Percentiles rank a stretch among this genome's conserved stretches.
Conservation (phyloP, 1,284 basidiomycete genomes). For the Fomes fomentarius region DNA sequence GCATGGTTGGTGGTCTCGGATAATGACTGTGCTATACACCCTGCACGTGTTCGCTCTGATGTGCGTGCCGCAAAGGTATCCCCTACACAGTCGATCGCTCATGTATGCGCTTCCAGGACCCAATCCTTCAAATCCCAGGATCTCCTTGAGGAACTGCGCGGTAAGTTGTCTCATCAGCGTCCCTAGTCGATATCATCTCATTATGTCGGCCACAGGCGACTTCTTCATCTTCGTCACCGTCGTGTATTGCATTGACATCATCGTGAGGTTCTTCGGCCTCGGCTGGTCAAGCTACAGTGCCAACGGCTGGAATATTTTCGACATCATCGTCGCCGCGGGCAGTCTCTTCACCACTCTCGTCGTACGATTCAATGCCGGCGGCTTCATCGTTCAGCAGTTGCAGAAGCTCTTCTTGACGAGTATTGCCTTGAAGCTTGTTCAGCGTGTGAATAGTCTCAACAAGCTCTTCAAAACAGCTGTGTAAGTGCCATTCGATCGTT, state of each 20-base stretch:
- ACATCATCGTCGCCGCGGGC: slow-evolving; percentile 82
- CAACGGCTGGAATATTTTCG: slow-evolving; percentile 95
- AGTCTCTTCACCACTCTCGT: slow-evolving; percentile 86
- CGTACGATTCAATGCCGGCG: slow-evolving; percentile 60
- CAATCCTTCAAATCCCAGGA: slow-evolving; percentile 71
- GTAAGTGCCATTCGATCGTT: slow-evolving; percentile 54
- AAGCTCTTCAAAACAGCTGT: slow-evolving; percentile 97
- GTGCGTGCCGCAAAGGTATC: slow-evolving; percentile 49
- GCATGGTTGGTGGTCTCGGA: slow-evolving; percentile 91
- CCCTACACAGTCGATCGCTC: background rate
- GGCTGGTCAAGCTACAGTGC: slow-evolving; percentile 84
- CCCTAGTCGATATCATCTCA: background rate
- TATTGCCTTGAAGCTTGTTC: slow-evolving; percentile 94
- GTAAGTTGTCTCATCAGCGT: slow-evolving; percentile 44
- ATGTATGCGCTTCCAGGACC: slow-evolving; percentile 56
- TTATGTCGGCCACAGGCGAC: slow-evolving; percentile 53
- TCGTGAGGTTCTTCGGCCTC: slow-evolving; percentile 81
- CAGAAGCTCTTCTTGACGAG: slow-evolving; percentile 96
- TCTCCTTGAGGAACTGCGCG: slow-evolving; percentile 64
- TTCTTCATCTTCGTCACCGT: slow-evolving; percentile 80
- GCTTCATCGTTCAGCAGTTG: slow-evolving; percentile 68
- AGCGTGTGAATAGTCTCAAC: slow-evolving; percentile 88
- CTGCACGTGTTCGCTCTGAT: slow-evolving; percentile 88
- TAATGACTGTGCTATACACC: slow-evolving; percentile 83
- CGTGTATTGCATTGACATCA: slow-evolving; percentile 81